Percentiles rank a stretch among this genome's conserved stretches.
Conservation (phyloP, 1,139 yeast species). For the Blastobotrys malaysiensis region DNA sequence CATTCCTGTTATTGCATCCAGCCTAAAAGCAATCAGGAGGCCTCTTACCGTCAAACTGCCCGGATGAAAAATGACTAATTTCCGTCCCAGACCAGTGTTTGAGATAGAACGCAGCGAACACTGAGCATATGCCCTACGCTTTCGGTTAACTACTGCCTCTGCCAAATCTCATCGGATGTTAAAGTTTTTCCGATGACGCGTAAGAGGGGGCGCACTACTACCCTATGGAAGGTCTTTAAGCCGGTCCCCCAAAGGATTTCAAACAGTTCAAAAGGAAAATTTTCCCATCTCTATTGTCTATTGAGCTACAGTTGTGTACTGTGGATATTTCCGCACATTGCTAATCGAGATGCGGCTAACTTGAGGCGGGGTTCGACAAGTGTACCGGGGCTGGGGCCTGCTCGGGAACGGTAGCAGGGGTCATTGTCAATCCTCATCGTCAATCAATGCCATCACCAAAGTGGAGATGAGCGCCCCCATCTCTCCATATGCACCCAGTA, state of each 20-base stretch:
- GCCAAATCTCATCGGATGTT: neutral
- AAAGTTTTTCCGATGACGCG: neutral
- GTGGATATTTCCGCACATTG: no score
- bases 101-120: neutral
- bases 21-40: neutral
- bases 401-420: neutral
- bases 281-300: no score
- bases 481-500: neutral
- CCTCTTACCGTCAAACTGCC: neutral
- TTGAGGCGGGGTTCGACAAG: neutral
- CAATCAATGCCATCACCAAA: neutral
- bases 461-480: neutral
- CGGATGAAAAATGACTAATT: neutral
- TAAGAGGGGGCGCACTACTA: neutral
- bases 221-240: neutral
- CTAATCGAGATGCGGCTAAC: neutral
- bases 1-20: neutral
- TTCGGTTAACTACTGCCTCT: neutral
- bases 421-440: neutral
- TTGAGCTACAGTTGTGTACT: no score
- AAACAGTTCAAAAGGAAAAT: no score
- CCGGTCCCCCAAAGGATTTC: no score
- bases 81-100: neutral
- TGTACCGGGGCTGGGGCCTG: neutral
- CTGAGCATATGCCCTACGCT: neutral